Evolutionary conservation across 192 early-diverging fungal genomes (phyloP).

Genomic region (Coemansia sp.): DNA sequence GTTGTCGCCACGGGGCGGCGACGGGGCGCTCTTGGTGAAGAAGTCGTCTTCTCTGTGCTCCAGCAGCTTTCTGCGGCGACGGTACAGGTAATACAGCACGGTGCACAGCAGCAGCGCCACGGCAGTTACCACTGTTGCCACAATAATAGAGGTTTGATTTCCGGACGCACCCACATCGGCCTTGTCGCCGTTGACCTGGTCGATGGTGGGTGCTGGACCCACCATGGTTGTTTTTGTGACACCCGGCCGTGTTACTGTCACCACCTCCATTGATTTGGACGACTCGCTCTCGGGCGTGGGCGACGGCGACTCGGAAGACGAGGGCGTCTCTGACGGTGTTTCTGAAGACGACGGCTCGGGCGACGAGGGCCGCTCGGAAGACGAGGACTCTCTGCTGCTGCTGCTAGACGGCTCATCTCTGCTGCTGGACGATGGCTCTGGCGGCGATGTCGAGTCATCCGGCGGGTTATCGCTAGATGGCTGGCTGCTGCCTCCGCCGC

Average conservation of each 20-base stretch:
- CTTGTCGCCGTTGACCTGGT: conserved; percentile 46
- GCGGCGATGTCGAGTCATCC: not conserved
- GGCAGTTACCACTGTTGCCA: conserved; percentile 31
- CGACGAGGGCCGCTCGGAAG: conserved; percentile 7
- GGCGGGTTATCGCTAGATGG: not conserved
- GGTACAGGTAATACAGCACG: conserved; percentile 37
- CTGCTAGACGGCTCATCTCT: not conserved
- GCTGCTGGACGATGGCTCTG: no score
- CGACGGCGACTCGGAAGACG: conserved; percentile 10
- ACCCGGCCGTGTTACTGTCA: conserved; percentile 39
- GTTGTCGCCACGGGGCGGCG: conserved; percentile 1
- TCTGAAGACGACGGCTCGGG: not conserved
- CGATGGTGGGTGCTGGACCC: conserved; percentile 33
- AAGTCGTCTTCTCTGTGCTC: conserved; percentile 34
- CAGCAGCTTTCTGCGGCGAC: conserved; percentile 21
- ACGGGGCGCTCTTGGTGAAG: conserved; percentile 19
- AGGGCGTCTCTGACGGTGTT: not conserved
- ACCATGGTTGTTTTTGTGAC: conserved; percentile 24
- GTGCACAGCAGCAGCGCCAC: conserved; percentile 34
- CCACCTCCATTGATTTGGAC: conserved; percentile 16
- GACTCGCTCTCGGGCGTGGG: not conserved
- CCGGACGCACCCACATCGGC: conserved; percentile 37
- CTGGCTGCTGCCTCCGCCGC: not conserved
- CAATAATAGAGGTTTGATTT: conserved; percentile 44
- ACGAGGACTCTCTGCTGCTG: conserved; percentile 4